Evolutionary conservation across 2,329 filamentous ascomycete species (phyloP).

Genomic region (Ilyonectria sp.): DNA sequence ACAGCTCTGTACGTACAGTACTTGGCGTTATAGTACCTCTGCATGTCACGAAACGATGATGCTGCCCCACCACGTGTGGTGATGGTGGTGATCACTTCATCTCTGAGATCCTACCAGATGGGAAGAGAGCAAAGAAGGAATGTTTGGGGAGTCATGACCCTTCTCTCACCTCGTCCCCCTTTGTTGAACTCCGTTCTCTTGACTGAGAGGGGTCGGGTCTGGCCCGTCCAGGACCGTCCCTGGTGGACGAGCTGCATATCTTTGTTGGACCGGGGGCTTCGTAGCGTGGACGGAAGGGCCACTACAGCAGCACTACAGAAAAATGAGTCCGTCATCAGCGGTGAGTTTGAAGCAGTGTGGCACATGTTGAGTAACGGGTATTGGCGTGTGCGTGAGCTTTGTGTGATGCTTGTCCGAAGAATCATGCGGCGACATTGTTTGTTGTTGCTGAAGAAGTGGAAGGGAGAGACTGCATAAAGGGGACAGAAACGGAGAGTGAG

Average conservation of each 20-base stretch:
- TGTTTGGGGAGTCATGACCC: neutral
- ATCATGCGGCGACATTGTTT: slow-evolving; percentile 19
- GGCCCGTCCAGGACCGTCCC: slow-evolving; percentile 31
- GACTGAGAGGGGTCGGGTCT: slow-evolving; percentile 20
- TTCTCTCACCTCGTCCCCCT: too few species aligned
- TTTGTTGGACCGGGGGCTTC: slow-evolving; percentile 30
- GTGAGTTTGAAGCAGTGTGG: slow-evolving; percentile 38
- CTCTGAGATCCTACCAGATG: neutral
- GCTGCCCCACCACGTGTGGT: neutral
- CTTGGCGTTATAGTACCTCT: neutral
- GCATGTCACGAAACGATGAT: neutral
- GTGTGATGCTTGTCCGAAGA: slow-evolving; percentile 5
- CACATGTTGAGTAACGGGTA: slow-evolving; percentile 13
- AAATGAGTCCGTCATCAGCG: slow-evolving; percentile 31
- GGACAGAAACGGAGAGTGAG: slow-evolving; percentile 4
- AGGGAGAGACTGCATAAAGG: slow-evolving; percentile 1
- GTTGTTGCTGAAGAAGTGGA: neutral
- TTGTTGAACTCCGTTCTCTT: neutral
- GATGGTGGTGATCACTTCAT: neutral
- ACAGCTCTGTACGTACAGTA: slow-evolving; percentile 1
- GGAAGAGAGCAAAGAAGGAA: neutral
- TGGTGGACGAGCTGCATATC: slow-evolving; percentile 37
- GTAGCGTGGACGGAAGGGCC: slow-evolving; percentile 36
- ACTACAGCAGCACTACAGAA: slow-evolving; percentile 34
- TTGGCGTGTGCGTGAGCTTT: slow-evolving; percentile 1